These are phyloP conservation scores for Phytophthora rubi DNA, from an alignment of 352 stramenopile species.

Conservation along the genomic window DNA sequence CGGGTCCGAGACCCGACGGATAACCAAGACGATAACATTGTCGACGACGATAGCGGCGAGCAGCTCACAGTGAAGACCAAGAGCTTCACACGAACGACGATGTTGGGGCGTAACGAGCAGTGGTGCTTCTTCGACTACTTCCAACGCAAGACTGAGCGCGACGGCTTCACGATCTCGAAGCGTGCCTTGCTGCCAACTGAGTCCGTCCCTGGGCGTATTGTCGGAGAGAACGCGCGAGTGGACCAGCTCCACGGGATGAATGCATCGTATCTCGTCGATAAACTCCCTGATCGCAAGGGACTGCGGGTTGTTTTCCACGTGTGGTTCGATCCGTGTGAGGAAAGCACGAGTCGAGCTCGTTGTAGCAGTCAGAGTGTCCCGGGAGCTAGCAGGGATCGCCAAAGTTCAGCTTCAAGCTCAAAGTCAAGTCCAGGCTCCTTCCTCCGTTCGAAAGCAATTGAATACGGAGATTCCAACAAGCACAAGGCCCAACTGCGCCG, in stretches of 20 bases:
- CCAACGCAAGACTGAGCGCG: constrained; percentile 11
- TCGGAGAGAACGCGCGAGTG: constrained; percentile 7
- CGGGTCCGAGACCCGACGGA: not conserved
- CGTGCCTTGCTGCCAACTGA: constrained; percentile 21
- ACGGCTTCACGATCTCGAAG: constrained; percentile 32
- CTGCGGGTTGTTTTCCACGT: not conserved
- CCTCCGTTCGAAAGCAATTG: not conserved
- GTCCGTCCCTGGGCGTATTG: constrained; percentile 7
- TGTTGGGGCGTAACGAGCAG: constrained; percentile 36
- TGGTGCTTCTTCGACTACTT: constrained; percentile 44
- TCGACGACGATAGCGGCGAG: constrained; percentile 8
- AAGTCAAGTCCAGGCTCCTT: not conserved
- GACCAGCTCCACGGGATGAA: constrained; percentile 34
- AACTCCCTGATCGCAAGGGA: not conserved
- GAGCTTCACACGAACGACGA: constrained; percentile 22
- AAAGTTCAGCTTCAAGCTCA: not conserved
- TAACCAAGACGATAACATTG: constrained; percentile 6
- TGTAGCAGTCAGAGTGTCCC: not conserved
- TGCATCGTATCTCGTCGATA: constrained; percentile 13
- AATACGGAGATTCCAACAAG: not conserved
- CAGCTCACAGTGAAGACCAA: constrained; percentile 36
- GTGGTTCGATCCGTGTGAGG: not conserved
- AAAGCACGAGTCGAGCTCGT: not conserved
- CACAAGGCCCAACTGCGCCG: not conserved
- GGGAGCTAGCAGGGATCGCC: not conserved